Conservation (phyloP, 2,329 filamentous ascomycete species). For the Phaeosphaeria sp. region DNA sequence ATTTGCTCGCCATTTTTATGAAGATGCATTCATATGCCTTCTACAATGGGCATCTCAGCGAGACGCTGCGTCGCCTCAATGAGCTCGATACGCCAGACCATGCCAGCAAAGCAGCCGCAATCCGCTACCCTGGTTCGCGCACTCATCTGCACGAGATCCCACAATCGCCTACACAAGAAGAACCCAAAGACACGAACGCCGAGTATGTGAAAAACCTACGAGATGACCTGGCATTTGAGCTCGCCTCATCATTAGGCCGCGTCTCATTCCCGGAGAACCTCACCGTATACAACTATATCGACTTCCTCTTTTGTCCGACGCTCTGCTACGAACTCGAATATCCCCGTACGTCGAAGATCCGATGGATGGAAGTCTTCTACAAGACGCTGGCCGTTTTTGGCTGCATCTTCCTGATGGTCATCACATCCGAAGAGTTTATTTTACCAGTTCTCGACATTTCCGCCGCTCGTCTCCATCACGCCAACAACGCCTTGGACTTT, state of each 20-base stretch:
- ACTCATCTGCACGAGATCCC: conserved; percentile 63
- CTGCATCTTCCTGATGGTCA: conserved; percentile 91
- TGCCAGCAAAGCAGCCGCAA: conserved; percentile 72
- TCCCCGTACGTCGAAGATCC: conserved; percentile 75
- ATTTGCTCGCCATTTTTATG: conserved; percentile 92
- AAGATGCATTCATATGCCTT: conserved; percentile 99
- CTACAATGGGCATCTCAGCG: conserved; percentile 94
- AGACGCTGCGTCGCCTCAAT: conserved; percentile 80
- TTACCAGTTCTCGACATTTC: conserved; percentile 85
- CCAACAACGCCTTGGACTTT: conserved; percentile 66
- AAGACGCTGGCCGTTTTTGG: conserved; percentile 92
- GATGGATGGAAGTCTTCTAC: conserved; percentile 81
- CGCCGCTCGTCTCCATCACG: conserved; percentile 58
- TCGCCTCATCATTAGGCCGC: conserved; percentile 88
- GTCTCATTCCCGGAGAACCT: conserved; percentile 91
- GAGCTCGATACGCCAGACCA: conserved; percentile 80
- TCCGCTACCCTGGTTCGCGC: conserved; percentile 69
- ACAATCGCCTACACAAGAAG: conserved; percentile 51
- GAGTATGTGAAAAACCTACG: conserved; percentile 70
- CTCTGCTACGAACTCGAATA: conserved; percentile 98
- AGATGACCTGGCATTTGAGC: conserved; percentile 85
- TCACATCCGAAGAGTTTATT: conserved; percentile 94
- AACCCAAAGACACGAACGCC: conserved; percentile 48
- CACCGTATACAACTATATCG: conserved; percentile 79
- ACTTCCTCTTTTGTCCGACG: conserved; percentile 91